Base-by-base conservation (phyloP, 1,284 basidiomycete species). In the Cystobasidiaceae sp. region DNA sequence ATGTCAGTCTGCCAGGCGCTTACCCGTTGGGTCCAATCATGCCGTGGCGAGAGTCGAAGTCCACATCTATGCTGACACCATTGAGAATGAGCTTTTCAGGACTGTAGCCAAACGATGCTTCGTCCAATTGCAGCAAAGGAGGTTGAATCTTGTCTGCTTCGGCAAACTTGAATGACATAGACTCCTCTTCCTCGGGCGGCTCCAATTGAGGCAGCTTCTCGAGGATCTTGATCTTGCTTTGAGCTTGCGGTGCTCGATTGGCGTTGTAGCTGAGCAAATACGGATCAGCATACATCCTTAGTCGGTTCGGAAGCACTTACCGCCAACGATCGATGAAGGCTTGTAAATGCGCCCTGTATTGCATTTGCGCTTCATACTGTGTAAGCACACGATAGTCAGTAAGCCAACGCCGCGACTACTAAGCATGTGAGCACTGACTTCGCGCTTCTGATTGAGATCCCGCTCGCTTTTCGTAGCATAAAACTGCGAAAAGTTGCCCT, bases 391-490 rank as follows among this genome's bases (percentile, higher is more conserved):
- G 15, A 27, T 37, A 2, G 21, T 25, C 46, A 51, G 28, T 43
- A 11, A 13, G 27, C 43, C 49, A 2, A 50, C 21, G 19, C 17
- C 17, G 21, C 19, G 23, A 34, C 8, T 33, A 25, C 30, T 19
- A 43, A 23, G 21, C 41, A 6, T 11, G 4, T 52, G 8, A 21
- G 4, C n/a, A n/a, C 56, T 33, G n/a, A 59, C 56, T 25, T 66
- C 62, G 78, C 92, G 92, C 70, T 85, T 85, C 76, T 96, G 81
- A 74, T 94, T 93, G 69, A 86, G 86, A 68, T 92, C 87, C 30
- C 96, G 87, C 75, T 99, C 96, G 9, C 88, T 90, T 78, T 97
- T 94, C 25, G 96, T 99, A 3, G 94, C 93, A 77, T 99, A 97
- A 83, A 99, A 98, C 75, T 97, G 92, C 1, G 89, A 87, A 78